A percentile compares a stretch with the other conserved stretches of the same genome.
phyloP scores from a whole-genome alignment of 495 filamentous ascomycete genomes.

The Tuber aestivum region DNA sequence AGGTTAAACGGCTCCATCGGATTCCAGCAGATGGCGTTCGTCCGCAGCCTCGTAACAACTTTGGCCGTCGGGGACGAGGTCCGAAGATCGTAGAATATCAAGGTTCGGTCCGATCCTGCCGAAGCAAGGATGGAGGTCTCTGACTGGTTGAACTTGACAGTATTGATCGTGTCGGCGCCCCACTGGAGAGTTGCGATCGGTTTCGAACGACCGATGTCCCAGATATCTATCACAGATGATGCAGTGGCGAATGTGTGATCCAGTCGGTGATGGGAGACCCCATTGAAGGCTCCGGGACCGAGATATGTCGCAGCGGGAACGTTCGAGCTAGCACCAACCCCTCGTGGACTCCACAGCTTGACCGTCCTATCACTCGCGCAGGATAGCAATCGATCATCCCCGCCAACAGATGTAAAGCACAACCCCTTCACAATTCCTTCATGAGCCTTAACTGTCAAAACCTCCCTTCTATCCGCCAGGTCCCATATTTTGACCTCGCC shows the following conservation, averaged over 20 bases:
- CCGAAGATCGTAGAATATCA: constrained; percentile 84
- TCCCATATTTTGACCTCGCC: constrained; percentile 95
- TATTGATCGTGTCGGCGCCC: constrained; percentile 78
- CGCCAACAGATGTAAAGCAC: constrained; percentile 60
- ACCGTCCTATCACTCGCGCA: constrained; percentile 81
- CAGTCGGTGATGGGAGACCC: constrained; percentile 70
- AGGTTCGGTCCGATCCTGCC: constrained; percentile 71
- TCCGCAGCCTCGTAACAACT: constrained; percentile 68
- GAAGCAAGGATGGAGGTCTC: constrained; percentile 88
- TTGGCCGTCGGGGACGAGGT: constrained; percentile 78
- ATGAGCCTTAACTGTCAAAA: constrained; percentile 74
- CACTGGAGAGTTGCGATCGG: constrained; percentile 38
- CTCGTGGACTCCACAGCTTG: constrained; percentile 74
- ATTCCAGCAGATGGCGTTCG: constrained; percentile 86
- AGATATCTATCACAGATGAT: constrained; percentile 75
- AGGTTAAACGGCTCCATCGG: constrained; percentile 95
- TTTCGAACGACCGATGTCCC: constrained; percentile 55
- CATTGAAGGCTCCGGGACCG: constrained; percentile 74
- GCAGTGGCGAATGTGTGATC: constrained; percentile 70
- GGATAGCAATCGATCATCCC: constrained; percentile 73
- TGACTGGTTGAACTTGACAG: constrained; percentile 83
- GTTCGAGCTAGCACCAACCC: constrained; percentile 46
- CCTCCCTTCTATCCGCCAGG: constrained; percentile 67
- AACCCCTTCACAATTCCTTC: constrained; percentile 87
- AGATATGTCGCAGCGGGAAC: constrained; percentile 76